phyloP scores from a whole-genome alignment of 352 stramenopile genomes.

The Pythium aristosporum region DNA sequence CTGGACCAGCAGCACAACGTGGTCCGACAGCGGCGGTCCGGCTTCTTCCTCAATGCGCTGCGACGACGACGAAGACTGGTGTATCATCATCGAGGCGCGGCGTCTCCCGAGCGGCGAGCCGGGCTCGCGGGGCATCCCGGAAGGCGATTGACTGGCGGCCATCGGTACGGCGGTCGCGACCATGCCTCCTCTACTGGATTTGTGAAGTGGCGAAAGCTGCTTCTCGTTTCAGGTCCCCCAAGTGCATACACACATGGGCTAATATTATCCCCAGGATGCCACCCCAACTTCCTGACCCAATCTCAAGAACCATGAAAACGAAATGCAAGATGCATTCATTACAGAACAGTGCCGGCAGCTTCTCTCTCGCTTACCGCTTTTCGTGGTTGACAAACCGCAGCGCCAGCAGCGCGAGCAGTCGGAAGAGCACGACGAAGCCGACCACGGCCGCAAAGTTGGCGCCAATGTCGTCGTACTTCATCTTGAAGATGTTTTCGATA shows the following conservation, averaged over 20 bases:
- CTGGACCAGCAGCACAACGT: constrained; percentile 40
- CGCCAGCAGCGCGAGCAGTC: constrained; percentile 30
- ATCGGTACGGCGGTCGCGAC: background rate
- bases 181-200: background rate
- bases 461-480: constrained; percentile 31
- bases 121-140: background rate
- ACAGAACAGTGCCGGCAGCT: too few relatives aligned
- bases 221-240: background rate
- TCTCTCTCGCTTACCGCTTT: constrained; percentile 23
- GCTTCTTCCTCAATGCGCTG: background rate
- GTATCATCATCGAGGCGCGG: background rate
- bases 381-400: constrained; percentile 41
- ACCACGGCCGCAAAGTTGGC: constrained; percentile 26
- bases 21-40: constrained; percentile 69
- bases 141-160: background rate
- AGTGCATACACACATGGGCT: background rate
- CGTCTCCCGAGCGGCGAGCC: background rate
- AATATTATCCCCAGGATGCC: too few relatives aligned
- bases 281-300: too few relatives aligned
- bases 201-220: background rate
- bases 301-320: background rate
- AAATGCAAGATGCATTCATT: background rate
- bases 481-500: constrained; percentile 32
- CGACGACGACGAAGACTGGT: too few relatives aligned
- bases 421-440: constrained; percentile 32